Conservation (phyloP, 169 alveolate genomes). For the Cryptosporidium sp. region DNA sequence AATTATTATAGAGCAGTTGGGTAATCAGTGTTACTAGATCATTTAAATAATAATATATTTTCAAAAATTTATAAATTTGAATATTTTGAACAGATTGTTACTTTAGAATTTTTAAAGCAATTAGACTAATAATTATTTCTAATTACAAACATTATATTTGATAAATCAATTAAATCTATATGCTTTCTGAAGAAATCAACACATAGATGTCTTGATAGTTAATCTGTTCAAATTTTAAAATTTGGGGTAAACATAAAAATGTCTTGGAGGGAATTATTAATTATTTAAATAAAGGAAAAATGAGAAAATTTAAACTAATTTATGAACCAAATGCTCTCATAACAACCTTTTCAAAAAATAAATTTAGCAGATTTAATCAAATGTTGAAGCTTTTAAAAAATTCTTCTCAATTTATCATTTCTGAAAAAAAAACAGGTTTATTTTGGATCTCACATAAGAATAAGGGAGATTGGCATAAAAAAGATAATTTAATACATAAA, state of each 20-base stretch:
- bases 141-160: too few species aligned
- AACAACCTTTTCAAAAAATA: neutral
- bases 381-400: neutral
- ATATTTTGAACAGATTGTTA: neutral
- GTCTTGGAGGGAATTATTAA: neutral
- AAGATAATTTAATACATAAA: neutral
- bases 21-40: too few species aligned
- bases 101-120: neutral
- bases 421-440: neutral
- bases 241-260: neutral
- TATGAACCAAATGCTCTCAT: neutral
- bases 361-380: neutral
- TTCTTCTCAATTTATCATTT: neutral
- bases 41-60: neutral
- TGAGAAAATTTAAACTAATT: neutral
- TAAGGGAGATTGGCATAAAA: neutral
- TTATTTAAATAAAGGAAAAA: neutral
- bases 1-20: neutral
- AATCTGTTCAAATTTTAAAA: neutral
- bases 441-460: neutral
- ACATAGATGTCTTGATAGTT: neutral
- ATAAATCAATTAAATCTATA: too few species aligned
- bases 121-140: too few species aligned
- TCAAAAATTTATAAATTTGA: too few species aligned
- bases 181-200: too few species aligned